phyloP scores from a whole-genome alignment of 202 grass and related monocot genomes.

The Zizania palustris region DNA sequence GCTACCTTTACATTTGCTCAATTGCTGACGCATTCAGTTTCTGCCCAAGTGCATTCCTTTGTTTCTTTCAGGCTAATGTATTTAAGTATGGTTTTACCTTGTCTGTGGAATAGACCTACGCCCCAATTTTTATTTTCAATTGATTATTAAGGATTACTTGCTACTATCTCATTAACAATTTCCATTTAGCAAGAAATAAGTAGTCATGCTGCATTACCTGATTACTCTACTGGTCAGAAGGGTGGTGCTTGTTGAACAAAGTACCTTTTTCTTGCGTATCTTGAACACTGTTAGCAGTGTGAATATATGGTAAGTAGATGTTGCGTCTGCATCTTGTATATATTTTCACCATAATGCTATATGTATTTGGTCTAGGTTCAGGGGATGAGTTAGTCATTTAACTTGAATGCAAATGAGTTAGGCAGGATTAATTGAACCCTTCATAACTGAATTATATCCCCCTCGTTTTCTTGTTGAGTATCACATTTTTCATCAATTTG shows the following conservation, averaged over 20 bases:
- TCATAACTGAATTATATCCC: too few species aligned
- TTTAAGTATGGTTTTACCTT: not conserved
- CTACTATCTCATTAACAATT: constrained; percentile 3
- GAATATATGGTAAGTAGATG: too few species aligned
- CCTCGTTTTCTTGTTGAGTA: too few species aligned
- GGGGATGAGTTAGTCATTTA: too few species aligned
- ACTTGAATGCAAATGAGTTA: too few species aligned
- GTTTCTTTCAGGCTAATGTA: not conserved
- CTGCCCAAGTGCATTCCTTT: not conserved
- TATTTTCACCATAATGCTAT: too few species aligned
- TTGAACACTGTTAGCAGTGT: not conserved
- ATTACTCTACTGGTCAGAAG: not conserved
- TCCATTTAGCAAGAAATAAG: not conserved
- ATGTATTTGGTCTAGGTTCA: too few species aligned
- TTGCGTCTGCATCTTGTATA: too few species aligned
- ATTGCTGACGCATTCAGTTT: not conserved
- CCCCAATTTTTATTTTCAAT: not conserved
- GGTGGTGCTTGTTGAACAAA: not conserved
- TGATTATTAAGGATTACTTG: not conserved
- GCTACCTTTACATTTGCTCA: not conserved
- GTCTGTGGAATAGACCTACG: not conserved
- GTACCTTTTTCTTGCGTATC: not conserved
- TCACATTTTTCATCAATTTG: too few species aligned
- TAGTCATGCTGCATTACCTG: not conserved
- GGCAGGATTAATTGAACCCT: too few species aligned